Conservation (phyloP, 2,329 filamentous ascomycete genomes). For the Aspergillus texensis region DNA sequence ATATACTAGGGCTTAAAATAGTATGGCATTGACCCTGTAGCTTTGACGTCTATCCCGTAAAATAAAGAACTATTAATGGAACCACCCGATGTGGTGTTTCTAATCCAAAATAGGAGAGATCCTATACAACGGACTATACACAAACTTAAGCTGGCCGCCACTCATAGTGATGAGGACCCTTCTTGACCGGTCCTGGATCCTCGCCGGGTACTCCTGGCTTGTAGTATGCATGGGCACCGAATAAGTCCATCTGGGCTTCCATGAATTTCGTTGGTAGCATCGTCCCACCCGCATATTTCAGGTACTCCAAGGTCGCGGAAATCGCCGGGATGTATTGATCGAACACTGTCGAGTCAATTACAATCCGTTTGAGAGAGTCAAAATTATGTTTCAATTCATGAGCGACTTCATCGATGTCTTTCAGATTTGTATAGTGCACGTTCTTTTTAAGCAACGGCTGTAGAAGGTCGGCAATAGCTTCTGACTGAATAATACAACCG, state of each 20-base stretch:
- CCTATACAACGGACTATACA: not conserved
- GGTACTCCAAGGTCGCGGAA: slow-evolving; percentile 65
- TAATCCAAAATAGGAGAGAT: not conserved
- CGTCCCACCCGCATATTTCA: slow-evolving; percentile 64
- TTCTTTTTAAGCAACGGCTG: slow-evolving; percentile 33
- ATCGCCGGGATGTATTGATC: slow-evolving; percentile 65
- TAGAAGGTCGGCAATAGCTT: slow-evolving; percentile 65
- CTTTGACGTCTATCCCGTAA: too few relatives aligned
- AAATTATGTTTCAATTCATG: slow-evolving; percentile 57
- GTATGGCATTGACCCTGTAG: too few relatives aligned
- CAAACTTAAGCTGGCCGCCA: slow-evolving; percentile 49
- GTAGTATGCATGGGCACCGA: slow-evolving; percentile 69
- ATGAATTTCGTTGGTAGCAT: slow-evolving; percentile 69
- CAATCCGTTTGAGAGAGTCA: slow-evolving; percentile 57
- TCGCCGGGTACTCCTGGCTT: slow-evolving; percentile 53
- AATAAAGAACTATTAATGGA: too few relatives aligned
- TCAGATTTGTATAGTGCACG: slow-evolving; percentile 38
- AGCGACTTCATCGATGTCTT: slow-evolving; percentile 51
- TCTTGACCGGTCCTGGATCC: slow-evolving; percentile 53
- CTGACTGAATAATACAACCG: slow-evolving; percentile 71
- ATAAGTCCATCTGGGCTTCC: slow-evolving; percentile 72
- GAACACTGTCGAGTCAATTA: slow-evolving; percentile 56
- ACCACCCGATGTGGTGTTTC: too few relatives aligned
- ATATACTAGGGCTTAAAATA: too few relatives aligned
- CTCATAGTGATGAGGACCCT: slow-evolving; percentile 65